Percentiles rank a stretch among this genome's conserved stretches.
phyloP scores from a whole-genome alignment of 2,329 filamentous ascomycete genomes.

The Monosporascus sp. region DNA sequence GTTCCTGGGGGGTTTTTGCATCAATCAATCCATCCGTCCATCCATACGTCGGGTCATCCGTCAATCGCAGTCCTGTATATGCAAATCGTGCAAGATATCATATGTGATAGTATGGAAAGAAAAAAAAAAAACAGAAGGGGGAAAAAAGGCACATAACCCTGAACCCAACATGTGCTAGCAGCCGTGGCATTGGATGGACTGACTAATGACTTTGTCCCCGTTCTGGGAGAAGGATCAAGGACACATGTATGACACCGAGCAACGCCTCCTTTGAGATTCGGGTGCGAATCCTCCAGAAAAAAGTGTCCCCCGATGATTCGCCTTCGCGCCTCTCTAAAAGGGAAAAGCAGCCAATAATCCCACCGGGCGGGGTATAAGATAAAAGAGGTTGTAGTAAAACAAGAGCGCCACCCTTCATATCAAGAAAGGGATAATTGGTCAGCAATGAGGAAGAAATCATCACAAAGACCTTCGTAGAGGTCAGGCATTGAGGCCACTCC shows the following conservation, averaged over 20 bases:
- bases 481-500: not conserved
- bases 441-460: not conserved
- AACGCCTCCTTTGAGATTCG: not conserved
- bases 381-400: not conserved
- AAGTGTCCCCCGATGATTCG: not conserved
- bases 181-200: not conserved
- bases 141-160: not conserved
- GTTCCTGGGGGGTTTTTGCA: not conserved
- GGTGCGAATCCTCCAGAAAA: not conserved
- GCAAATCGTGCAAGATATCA: slow-evolving; percentile 1
- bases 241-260: not conserved
- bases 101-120: not conserved
- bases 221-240: not conserved
- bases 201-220: not conserved
- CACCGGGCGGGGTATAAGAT: not conserved
- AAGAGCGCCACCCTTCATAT: not conserved
- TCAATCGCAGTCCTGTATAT: not conserved
- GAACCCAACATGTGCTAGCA: not conserved
- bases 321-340: not conserved
- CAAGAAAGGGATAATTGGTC: not conserved
- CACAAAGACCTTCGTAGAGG: not conserved
- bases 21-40: not conserved
- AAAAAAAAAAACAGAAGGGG: not conserved
- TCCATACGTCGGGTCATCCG: not conserved
- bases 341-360: not conserved